Conservation (phyloP, 495 filamentous ascomycete genomes). For the Astrocystis sublimbata region DNA sequence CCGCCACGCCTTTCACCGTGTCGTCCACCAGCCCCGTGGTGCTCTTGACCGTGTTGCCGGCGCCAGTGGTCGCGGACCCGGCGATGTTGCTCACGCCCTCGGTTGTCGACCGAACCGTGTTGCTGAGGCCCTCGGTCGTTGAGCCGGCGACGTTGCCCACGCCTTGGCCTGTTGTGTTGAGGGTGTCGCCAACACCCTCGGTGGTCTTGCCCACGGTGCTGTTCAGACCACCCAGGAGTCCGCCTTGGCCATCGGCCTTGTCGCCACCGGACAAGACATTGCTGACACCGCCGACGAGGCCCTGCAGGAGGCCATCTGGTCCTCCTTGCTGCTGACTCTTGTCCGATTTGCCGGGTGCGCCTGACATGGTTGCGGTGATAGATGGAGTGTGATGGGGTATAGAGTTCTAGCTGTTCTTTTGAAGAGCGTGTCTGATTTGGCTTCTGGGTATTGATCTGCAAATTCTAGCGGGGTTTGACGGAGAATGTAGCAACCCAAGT, state of each 20-base stretch:
- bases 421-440: background rate
- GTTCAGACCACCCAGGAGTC: slow-evolving; percentile 38
- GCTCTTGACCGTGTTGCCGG: slow-evolving; percentile 24
- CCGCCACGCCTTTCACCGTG: slow-evolving; percentile 27
- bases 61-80: slow-evolving; percentile 28
- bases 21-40: slow-evolving; percentile 26
- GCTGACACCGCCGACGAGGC: slow-evolving; percentile 37
- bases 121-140: slow-evolving; percentile 32
- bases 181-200: slow-evolving; percentile 30
- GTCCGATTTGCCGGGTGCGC: background rate
- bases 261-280: slow-evolving; percentile 44
- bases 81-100: slow-evolving; percentile 35
- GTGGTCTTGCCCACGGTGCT: slow-evolving; percentile 40
- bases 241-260: slow-evolving; percentile 42
- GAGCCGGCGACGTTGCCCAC: slow-evolving; percentile 35
- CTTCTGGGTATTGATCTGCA: background rate
- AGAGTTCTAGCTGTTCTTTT: background rate
- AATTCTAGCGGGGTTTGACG: background rate
- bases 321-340: slow-evolving; percentile 19
- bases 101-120: slow-evolving; percentile 30
- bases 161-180: slow-evolving; percentile 34
- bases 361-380: slow-evolving; percentile 3
- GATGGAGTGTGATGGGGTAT: background rate
- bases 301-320: slow-evolving; percentile 41
- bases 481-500: background rate